Evolutionary conservation across 495 filamentous ascomycete genomes (phyloP).

Genomic region (Poronia punctata): DNA sequence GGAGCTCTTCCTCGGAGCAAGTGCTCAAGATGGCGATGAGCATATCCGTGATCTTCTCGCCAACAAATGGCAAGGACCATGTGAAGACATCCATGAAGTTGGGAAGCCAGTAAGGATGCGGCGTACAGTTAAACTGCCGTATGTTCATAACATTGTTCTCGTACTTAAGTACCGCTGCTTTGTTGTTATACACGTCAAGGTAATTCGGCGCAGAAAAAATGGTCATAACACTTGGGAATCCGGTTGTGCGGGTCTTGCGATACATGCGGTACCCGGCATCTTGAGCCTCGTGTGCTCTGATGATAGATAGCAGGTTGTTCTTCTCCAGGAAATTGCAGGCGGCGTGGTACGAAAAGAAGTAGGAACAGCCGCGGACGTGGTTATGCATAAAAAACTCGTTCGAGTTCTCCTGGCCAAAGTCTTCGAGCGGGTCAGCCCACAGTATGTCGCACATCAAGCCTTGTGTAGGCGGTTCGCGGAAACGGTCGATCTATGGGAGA

Average conservation of each 20-base stretch:
- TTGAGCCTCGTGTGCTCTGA: constrained; percentile 97
- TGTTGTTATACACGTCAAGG: constrained; percentile 99
- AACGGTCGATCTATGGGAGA: constrained; percentile 76
- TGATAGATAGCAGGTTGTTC: constrained; percentile 95
- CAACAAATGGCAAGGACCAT: constrained; percentile 97
- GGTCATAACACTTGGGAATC: constrained; percentile 98
- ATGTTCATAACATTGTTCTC: constrained; percentile 99
- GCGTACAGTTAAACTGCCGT: constrained; percentile 98
- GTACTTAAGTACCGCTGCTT: constrained; percentile 96
- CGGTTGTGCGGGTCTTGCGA: constrained; percentile 92
- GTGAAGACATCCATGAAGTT: constrained; percentile 99
- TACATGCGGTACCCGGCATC: constrained; percentile 99
- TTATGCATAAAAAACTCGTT: constrained; percentile 97
- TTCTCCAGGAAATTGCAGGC: constrained; percentile 97
- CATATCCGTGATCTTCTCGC: constrained; percentile 99
- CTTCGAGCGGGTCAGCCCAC: constrained; percentile 97
- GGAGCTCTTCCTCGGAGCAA: constrained; percentile 93
- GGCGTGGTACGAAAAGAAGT: constrained; percentile 98
- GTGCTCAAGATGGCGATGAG: constrained; percentile 96
- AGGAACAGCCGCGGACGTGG: constrained; percentile 95
- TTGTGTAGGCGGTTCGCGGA: constrained; percentile 93
- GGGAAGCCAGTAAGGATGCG: constrained; percentile 97
- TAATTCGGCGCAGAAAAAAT: constrained; percentile 99
- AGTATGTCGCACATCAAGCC: constrained; percentile 98
- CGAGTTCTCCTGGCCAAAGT: constrained; percentile 97